Conservation (phyloP, 805 yeast species). For the Naumovozyma dairenensis region DNA sequence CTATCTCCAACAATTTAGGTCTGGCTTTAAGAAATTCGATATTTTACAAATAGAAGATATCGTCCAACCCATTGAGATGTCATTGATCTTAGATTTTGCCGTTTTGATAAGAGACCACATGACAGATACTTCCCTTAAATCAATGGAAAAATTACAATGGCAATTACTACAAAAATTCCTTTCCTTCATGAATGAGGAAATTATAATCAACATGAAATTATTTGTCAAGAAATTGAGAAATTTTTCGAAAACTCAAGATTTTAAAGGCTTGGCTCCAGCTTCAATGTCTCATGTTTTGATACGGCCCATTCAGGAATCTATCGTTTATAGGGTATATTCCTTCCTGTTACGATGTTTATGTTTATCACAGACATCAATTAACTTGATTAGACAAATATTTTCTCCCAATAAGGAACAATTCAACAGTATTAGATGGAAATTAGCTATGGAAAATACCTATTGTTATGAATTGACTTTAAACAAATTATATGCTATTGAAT, state of each 20-base stretch:
- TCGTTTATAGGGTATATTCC: constrained; percentile 41
- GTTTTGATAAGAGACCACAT: constrained; percentile 26
- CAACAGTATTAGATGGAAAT: constrained; percentile 9
- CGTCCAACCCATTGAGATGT: constrained; percentile 25
- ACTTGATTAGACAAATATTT: constrained; percentile 21
- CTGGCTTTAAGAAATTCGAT: constrained; percentile 19
- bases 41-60: constrained; percentile 25
- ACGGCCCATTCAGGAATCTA: constrained; percentile 31
- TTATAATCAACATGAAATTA: constrained; percentile 15
- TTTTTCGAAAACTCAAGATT: constrained; percentile 14
- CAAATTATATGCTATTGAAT: constrained; percentile 4
- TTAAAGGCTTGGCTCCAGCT: constrained; percentile 20
- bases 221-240: constrained; percentile 22
- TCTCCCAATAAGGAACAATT: constrained; percentile 19
- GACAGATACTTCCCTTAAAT: constrained; percentile 16
- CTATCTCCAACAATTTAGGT: no score
- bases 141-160: constrained; percentile 22
- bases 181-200: constrained; percentile 17
- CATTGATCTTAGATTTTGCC: constrained; percentile 22
- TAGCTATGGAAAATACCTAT: constrained; percentile 17
- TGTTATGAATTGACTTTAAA: constrained; percentile 16
- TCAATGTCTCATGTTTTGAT: no score
- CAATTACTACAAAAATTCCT: constrained; percentile 23
- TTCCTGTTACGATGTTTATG: constrained; percentile 15
- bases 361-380: constrained; percentile 11